These are phyloP conservation scores for Raffaelea deltoideospora DNA, from an alignment of 2,329 filamentous ascomycete species.

Conservation along the genomic window DNA sequence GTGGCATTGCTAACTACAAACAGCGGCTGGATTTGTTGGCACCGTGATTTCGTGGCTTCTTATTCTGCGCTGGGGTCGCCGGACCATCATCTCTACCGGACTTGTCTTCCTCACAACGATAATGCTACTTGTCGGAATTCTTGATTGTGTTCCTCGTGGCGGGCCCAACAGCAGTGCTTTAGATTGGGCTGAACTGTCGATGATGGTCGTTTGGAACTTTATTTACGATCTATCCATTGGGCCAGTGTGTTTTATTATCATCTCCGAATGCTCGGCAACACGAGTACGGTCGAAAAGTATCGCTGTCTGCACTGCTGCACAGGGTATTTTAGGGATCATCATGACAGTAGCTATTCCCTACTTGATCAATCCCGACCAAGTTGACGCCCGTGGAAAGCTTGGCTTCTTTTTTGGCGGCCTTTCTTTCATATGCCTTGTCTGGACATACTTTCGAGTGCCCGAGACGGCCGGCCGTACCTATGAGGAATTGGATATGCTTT, in stretches of 20 bases:
- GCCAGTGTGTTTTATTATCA: constrained; percentile 33
- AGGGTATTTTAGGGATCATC: constrained; percentile 22
- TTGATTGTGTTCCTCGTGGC: constrained; percentile 35
- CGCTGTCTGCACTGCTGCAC: constrained; percentile 25
- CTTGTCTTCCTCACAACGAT: constrained; percentile 25
- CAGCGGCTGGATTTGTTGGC: constrained; percentile 28
- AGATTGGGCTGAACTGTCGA: constrained; percentile 22
- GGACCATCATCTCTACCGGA: constrained; percentile 32
- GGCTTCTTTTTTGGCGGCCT: constrained; percentile 31
- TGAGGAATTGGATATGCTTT: constrained; percentile 40
- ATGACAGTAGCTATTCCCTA: constrained; percentile 28
- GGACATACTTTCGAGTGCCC: constrained; percentile 36
- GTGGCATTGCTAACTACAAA: constrained; percentile 16
- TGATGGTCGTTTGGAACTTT: constrained; percentile 30
- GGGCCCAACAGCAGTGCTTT: constrained; percentile 19
- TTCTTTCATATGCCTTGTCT: constrained; percentile 29
- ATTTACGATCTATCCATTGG: constrained; percentile 36
- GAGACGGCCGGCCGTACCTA: constrained; percentile 39
- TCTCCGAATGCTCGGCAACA: constrained; percentile 32
- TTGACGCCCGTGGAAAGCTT: constrained; percentile 25
- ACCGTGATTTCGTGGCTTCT: constrained; percentile 39
- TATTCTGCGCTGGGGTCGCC: constrained; percentile 31
- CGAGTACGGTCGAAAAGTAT: constrained; percentile 28
- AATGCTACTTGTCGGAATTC: constrained; percentile 30
- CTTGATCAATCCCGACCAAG: constrained; percentile 25